Evolutionary conservation across 1,139 yeast genomes (phyloP), one percentile per base, ranked within the genome.

Genomic region (Candida sojae): DNA sequence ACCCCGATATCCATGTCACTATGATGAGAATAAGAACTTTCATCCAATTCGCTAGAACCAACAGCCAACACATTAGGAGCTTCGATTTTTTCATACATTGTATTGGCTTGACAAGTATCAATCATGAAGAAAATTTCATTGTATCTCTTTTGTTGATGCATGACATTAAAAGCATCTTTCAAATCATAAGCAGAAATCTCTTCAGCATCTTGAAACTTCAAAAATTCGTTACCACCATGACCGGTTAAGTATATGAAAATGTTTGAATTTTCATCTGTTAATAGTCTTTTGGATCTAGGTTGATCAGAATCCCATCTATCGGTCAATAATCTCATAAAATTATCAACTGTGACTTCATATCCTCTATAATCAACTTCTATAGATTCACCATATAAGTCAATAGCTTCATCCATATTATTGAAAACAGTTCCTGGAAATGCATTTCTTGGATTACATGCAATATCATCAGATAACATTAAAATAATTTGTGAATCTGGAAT

Each of bases 401-500:
- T 79, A n/a, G 88, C 96, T 61, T 96, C 88, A 64, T 92, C 96
- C 65, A 88, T 89, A 60, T 92, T 93, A 64, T 93, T 93, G 77
- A 87, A 95, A 11, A 95, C 97, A 1, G 96, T 86, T 1, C 97
- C 99, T 0, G 98, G 97, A 62, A 91, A 93, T 37, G 96, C 86
- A 64, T 93, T 93, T 56, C 99, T 76, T 5, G 99, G 92, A 63
- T 93, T 95, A 65, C 99, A 93, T 5, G 99, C 97, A 50, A 93
- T 88, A 64, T 93, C 99, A 67, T 93, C 99, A 35, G 97, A 87
- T 48, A 93, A 73, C 99, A 93, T 95, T 59, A 93, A 73, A 43
- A 93, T 92, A 64, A 93, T 95, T 64, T 95, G 99, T 1, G 97
- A 91, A 66, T 93, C 99, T 0, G 99, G 99, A 30, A 93, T 93